Conservation (phyloP, 2,329 filamentous ascomycete species). For the Neurospora sp. region DNA sequence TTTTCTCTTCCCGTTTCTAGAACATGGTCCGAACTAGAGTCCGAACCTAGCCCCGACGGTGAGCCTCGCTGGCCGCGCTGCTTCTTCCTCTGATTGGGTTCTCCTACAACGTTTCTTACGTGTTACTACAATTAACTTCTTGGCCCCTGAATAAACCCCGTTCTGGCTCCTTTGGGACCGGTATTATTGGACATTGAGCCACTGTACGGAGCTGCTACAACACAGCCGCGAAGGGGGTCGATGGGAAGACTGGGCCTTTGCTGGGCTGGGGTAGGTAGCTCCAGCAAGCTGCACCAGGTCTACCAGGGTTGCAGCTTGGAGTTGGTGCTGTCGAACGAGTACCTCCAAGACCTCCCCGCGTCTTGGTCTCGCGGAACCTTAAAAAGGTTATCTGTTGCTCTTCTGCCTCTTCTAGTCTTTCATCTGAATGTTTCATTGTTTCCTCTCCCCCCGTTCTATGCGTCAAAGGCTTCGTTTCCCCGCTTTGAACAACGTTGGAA, state of each 20-base stretch:
- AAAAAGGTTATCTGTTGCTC: neutral
- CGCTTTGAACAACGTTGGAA: neutral
- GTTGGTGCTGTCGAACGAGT: neutral
- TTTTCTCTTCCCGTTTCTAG: neutral
- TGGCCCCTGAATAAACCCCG: neutral
- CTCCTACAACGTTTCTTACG: conserved; percentile 2
- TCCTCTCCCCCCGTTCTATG: neutral
- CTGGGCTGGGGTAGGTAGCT: neutral
- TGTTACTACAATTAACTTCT: conserved; percentile 3
- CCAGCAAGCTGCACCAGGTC: neutral
- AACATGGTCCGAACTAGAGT: neutral
- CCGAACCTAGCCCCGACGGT: neutral
- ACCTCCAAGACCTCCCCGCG: neutral
- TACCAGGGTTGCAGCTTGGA: neutral
- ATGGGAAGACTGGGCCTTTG: neutral
- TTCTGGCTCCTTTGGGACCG: neutral
- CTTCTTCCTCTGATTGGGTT: neutral
- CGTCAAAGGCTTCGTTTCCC: neutral
- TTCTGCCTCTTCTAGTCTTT: neutral
- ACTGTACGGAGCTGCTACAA: neutral
- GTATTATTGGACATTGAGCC: neutral
- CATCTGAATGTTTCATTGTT: neutral
- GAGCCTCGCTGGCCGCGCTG: neutral
- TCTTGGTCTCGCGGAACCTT: neutral
- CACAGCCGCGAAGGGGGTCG: neutral